Evolutionary conservation across 2,329 filamentous ascomycete genomes (phyloP).

Genomic region (Colletotrichum euphorbiae): DNA sequence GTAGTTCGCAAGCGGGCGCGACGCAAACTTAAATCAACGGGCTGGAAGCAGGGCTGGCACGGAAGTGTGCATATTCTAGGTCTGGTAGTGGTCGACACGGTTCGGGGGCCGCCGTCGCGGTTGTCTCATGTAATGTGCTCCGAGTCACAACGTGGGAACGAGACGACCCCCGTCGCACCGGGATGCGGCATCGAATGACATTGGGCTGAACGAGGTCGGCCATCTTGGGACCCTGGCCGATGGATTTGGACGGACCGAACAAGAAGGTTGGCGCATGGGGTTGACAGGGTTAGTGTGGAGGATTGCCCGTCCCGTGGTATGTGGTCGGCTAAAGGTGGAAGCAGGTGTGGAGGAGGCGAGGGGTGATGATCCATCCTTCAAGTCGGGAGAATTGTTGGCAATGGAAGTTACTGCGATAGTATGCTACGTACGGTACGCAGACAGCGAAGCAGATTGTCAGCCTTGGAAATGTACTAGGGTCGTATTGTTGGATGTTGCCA

Average conservation of each 20-base stretch:
- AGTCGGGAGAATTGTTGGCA: neutral
- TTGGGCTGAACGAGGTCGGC: conserved; percentile 13
- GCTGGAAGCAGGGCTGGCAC: neutral
- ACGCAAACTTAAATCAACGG: conserved; percentile 22
- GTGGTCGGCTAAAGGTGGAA: conserved; percentile 18
- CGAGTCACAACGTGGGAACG: conserved; percentile 14
- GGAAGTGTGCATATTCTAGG: neutral
- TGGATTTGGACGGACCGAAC: conserved; percentile 37
- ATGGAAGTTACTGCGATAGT: neutral
- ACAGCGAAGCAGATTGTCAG: too few relatives aligned
- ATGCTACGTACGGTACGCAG: too few relatives aligned
- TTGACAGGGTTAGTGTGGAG: conserved; percentile 34
- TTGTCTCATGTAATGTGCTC: conserved; percentile 18
- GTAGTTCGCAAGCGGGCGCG: conserved; percentile 5
- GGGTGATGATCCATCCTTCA: conserved; percentile 26
- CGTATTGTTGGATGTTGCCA: too few relatives aligned
- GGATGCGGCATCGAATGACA: conserved; percentile 31
- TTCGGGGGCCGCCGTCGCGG: conserved; percentile 7
- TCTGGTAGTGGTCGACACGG: neutral
- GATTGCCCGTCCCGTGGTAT: conserved; percentile 25
- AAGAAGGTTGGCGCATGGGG: conserved; percentile 36
- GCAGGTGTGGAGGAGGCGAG: conserved; percentile 17
- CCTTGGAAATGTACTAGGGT: too few relatives aligned
- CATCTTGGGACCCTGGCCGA: conserved; percentile 5
- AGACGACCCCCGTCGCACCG: conserved; percentile 20